phyloP scores from a whole-genome alignment of 2,329 filamentous ascomycete genomes.

The Fusarium humuli region DNA sequence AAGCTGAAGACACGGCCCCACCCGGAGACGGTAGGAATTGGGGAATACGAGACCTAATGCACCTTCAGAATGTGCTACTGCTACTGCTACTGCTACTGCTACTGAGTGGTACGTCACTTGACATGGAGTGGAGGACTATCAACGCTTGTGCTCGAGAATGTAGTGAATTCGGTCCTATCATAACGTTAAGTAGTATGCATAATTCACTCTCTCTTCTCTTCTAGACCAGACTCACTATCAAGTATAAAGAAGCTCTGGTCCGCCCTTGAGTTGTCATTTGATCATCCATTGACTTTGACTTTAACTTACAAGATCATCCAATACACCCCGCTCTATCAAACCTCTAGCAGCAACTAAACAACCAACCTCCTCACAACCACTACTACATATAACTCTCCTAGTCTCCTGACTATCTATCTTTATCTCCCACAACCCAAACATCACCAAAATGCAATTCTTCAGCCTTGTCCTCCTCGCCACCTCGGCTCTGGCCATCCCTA shows the following conservation, averaged over 20 bases:
- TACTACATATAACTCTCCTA: background rate
- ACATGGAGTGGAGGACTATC: conserved; percentile 16
- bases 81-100: conserved; percentile 5
- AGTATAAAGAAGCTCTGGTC: conserved; percentile 34
- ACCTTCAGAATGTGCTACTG: background rate
- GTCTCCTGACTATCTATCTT: background rate
- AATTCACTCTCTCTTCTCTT: background rate
- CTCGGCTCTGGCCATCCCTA: conserved; percentile 45
- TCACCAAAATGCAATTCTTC: conserved; percentile 44
- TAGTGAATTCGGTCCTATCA: conserved; percentile 30
- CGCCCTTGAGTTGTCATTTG: conserved; percentile 9
- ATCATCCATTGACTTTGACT: conserved; percentile 16
- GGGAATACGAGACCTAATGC: conserved; percentile 41
- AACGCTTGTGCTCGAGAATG: conserved; percentile 31
- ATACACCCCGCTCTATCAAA: conserved; percentile 18
- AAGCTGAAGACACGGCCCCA: conserved; percentile 23
- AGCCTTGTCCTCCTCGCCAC: conserved; percentile 46
- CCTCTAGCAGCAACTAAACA: conserved; percentile 5
- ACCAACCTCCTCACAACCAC: conserved; percentile 23
- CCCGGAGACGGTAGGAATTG: conserved; percentile 18
- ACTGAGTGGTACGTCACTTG: conserved; percentile 45
- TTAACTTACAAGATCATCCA: conserved; percentile 36
- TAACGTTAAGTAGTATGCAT: conserved; percentile 5
- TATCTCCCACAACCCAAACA: background rate
- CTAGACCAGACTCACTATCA: background rate